phyloP scores from a whole-genome alignment of 1,284 basidiomycete genomes.

The Singerocomus inundabilis region DNA sequence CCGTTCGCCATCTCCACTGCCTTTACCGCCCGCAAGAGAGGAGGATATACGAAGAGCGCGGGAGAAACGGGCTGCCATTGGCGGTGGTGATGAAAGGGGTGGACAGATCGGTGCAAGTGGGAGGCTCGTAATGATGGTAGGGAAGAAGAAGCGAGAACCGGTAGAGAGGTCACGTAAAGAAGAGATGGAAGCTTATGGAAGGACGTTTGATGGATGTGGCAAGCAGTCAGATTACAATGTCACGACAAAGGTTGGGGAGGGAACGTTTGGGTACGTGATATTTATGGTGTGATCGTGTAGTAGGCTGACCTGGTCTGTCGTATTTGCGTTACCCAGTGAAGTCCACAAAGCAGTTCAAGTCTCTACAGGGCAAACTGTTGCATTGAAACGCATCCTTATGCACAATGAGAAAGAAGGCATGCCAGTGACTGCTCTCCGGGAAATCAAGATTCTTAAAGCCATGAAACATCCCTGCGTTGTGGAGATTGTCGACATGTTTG shows the following conservation, averaged over 20 bases:
- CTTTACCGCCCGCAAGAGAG: slow-evolving; percentile 26
- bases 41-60: slow-evolving; percentile 22
- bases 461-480: slow-evolving; percentile 86
- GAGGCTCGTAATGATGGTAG: neutral
- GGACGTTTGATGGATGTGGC: slow-evolving; percentile 75
- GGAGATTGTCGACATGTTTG: slow-evolving; percentile 90
- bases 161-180: slow-evolving; percentile 59
- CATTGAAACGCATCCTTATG: slow-evolving; percentile 93
- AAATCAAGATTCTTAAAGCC: slow-evolving; percentile 95
- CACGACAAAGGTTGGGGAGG: slow-evolving; percentile 87
- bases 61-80: slow-evolving; percentile 34
- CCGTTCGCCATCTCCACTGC: slow-evolving; percentile 46
- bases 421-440: slow-evolving; percentile 95
- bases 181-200: slow-evolving; percentile 65
- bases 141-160: slow-evolving; percentile 35
- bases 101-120: slow-evolving; percentile 9
- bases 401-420: slow-evolving; percentile 96
- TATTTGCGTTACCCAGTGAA: slow-evolving; percentile 51
- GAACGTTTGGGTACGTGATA: slow-evolving; percentile 83
- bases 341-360: slow-evolving; percentile 84
- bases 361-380: slow-evolving; percentile 65
- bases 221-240: slow-evolving; percentile 76
- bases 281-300: neutral
- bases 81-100: slow-evolving; percentile 7
- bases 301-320: slow-evolving; percentile 9